Conservation (phyloP, 345 rosid genomes). For the Schrenkiella parvula region DNA sequence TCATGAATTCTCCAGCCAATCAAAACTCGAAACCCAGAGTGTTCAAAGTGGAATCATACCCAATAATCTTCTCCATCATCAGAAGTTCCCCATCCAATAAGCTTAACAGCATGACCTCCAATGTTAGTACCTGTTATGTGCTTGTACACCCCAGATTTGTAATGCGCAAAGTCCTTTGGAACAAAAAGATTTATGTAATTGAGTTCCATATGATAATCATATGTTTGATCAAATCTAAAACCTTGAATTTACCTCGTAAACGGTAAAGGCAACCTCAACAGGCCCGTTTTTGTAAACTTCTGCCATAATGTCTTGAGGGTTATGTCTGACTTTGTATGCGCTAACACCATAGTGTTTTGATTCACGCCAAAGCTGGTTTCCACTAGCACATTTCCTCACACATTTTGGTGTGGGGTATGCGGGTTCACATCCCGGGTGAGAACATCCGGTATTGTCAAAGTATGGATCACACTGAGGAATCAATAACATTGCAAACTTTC, state of each 20-base stretch:
- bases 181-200: neutral
- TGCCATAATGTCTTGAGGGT: conserved; percentile 73
- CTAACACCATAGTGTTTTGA: conserved; percentile 77
- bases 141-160: conserved; percentile 87
- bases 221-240: neutral
- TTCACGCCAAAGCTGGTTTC: conserved; percentile 68
- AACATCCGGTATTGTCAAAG: conserved; percentile 79
- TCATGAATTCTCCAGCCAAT: neutral
- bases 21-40: neutral
- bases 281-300: conserved; percentile 86
- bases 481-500: conserved; percentile 7
- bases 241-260: conserved; percentile 61
- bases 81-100: conserved; percentile 97
- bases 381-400: conserved; percentile 61
- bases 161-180: conserved; percentile 88
- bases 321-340: conserved; percentile 62
- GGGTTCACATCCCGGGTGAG: conserved; percentile 98
- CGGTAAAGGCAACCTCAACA: conserved; percentile 85
- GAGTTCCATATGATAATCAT: neutral
- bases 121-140: conserved; percentile 60
- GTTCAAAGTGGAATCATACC: conserved; percentile 43
- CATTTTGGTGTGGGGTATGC: conserved; percentile 86
- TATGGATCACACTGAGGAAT: conserved; percentile 77
- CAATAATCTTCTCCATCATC: conserved; percentile 89
- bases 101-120: conserved; percentile 97